Conservation (phyloP, 495 filamentous ascomycete species). For the Penicillium steckii region DNA sequence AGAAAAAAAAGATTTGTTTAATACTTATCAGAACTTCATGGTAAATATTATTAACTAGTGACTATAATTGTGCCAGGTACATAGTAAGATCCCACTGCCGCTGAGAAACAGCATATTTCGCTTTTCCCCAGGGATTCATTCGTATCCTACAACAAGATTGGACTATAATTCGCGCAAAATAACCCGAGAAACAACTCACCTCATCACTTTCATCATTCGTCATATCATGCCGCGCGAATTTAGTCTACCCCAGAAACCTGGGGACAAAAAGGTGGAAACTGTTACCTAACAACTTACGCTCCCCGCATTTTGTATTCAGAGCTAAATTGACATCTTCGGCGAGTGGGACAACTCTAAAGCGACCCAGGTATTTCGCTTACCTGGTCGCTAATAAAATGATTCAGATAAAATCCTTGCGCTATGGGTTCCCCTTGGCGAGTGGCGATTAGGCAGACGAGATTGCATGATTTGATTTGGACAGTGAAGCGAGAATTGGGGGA, state of each 20-base stretch:
- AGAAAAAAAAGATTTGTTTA: no score
- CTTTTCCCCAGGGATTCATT: no score
- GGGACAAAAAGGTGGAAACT: slow-evolving; percentile 30
- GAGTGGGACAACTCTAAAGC: slow-evolving; percentile 23
- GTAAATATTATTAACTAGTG: no score
- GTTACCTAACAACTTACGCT: slow-evolving; percentile 33
- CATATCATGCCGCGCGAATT: background rate
- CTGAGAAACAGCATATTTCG: no score
- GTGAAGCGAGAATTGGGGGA: background rate
- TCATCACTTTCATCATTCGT: background rate
- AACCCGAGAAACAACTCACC: background rate
- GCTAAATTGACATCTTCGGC: slow-evolving; percentile 5
- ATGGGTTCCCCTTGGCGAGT: background rate
- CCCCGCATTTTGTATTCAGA: slow-evolving; percentile 27
- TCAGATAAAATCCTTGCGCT: background rate
- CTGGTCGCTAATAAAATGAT: no score
- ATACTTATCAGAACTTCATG: no score
- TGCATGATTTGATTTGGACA: background rate
- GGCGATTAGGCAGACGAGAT: background rate
- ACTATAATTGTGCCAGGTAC: no score
- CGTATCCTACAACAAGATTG: background rate
- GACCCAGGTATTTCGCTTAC: slow-evolving; percentile 2
- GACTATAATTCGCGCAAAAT: background rate
- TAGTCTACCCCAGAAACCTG: slow-evolving; percentile 23
- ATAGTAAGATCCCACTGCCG: no score